Evolutionary conservation across 805 yeast genomes (phyloP).

Genomic region (Blastobotrys terrestris): DNA sequence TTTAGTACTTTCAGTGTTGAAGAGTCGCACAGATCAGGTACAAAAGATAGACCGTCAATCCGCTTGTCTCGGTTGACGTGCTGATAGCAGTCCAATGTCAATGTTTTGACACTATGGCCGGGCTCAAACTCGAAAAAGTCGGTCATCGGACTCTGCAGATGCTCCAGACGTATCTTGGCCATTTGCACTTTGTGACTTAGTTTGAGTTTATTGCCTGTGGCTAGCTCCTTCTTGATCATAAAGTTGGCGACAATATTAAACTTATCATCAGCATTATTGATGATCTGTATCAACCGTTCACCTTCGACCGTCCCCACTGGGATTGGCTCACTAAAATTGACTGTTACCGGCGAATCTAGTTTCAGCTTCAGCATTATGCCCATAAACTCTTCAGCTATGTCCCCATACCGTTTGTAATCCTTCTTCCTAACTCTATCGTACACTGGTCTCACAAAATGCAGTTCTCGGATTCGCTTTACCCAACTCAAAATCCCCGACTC

Average conservation of each 20-base stretch:
- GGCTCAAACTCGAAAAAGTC: background rate
- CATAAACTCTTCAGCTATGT: background rate
- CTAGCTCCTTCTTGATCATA: background rate
- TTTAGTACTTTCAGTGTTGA: background rate
- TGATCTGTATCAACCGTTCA: background rate
- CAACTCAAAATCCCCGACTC: background rate
- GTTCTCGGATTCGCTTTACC: background rate
- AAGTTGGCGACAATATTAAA: background rate
- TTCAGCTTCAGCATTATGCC: background rate
- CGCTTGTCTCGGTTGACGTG: background rate
- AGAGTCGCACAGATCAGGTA: background rate
- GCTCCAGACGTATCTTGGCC: background rate
- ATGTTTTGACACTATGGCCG: background rate
- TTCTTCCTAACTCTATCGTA: background rate
- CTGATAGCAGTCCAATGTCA: background rate
- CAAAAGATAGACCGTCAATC: background rate
- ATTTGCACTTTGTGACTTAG: background rate
- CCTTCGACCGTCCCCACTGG: background rate
- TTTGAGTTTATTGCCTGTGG: background rate
- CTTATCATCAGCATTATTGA: background rate
- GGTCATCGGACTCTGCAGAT: background rate
- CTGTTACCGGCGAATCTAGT: background rate
- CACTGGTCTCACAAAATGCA: background rate
- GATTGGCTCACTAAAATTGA: background rate
- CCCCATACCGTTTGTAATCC: background rate